Conservation (phyloP, 768 basidiomycete species). For the Boletus rex-veris region DNA sequence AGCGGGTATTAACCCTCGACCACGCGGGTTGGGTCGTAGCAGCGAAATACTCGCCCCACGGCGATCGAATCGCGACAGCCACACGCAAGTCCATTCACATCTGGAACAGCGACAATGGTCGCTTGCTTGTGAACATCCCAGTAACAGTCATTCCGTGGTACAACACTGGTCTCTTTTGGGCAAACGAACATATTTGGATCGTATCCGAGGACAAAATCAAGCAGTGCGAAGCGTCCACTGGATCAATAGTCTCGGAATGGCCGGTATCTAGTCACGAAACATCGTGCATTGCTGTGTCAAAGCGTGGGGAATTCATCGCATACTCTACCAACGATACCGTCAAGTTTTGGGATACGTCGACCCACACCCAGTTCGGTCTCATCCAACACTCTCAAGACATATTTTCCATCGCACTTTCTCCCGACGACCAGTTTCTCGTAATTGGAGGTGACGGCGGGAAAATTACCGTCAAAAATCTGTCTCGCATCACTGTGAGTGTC, state of each 20-base stretch:
- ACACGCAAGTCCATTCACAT: not conserved
- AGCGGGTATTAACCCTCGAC: not conserved
- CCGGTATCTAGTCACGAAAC: not conserved
- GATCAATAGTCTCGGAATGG: not conserved
- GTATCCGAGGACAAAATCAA: not conserved
- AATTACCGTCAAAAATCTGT: not conserved
- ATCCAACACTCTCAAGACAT: not conserved
- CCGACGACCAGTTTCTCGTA: not conserved
- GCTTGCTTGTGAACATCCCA: not conserved
- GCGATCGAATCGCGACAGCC: not conserved
- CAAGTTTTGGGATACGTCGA: not conserved
- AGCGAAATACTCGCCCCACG: not conserved
- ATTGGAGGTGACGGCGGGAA: not conserved
- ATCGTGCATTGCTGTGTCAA: not conserved
- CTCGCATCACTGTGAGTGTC: not conserved
- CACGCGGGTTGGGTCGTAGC: not conserved
- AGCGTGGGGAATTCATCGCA: not conserved
- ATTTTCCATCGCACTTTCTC: not conserved
- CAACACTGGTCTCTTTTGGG: not conserved
- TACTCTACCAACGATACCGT: not conserved
- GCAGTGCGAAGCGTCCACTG: not conserved
- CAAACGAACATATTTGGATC: not conserved
- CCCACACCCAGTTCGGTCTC: not conserved
- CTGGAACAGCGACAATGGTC: not conserved
- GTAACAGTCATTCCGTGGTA: not conserved